These are phyloP conservation scores for Hyaloraphidium curvatum DNA, from an alignment of 192 early-diverging fungal species.

Conservation along the genomic window DNA sequence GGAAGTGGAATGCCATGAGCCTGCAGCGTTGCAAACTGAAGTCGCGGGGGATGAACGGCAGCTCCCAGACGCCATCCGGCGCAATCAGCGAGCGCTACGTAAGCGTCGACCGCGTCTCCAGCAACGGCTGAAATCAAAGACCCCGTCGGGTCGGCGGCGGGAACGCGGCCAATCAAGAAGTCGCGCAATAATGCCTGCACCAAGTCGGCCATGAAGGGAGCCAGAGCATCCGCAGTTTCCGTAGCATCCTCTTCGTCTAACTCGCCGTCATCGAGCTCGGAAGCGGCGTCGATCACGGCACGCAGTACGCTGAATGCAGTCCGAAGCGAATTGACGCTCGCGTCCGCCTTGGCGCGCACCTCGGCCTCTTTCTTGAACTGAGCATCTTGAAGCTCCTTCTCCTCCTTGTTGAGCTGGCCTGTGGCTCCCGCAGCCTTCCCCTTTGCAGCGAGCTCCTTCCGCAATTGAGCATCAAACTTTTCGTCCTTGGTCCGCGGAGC, in stretches of 20 bases:
- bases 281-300: constrained; percentile 39
- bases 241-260: constrained; percentile 30
- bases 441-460: not conserved
- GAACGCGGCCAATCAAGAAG: no score
- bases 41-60: no score
- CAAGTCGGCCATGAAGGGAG: constrained; percentile 10
- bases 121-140: constrained; percentile 4
- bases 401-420: constrained; percentile 50
- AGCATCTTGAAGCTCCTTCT: constrained; percentile 44
- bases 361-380: constrained; percentile 51
- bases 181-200: constrained; percentile 21
- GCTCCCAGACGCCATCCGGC: no score
- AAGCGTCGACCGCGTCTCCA: not conserved
- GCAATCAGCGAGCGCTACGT: no score
- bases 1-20: no score
- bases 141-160: no score
- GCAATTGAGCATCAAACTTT: not conserved
- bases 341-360: constrained; percentile 45
- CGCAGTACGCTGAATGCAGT: constrained; percentile 43
- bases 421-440: constrained; percentile 4
- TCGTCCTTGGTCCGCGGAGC: not conserved
- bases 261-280: constrained; percentile 27
- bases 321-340: constrained; percentile 22
- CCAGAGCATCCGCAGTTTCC: constrained; percentile 24
- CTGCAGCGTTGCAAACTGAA: no score